phyloP scores from a whole-genome alignment of 108 stramenopile species.

The Discostella stelligeroides region DNA sequence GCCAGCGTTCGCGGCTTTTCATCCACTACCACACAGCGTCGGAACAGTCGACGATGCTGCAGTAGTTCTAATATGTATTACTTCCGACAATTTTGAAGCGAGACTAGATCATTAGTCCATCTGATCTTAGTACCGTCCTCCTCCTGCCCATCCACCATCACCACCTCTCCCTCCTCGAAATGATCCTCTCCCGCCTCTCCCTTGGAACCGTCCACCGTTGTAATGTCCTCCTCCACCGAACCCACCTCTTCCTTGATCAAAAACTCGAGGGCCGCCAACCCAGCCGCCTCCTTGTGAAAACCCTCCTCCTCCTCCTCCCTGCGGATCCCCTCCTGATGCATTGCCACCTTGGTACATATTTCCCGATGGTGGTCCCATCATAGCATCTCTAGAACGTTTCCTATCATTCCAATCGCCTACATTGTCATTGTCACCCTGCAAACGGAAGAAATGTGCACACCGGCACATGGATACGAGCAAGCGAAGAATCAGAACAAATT shows the following conservation, averaged over 20 bases:
- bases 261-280: constrained; percentile 18
- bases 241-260: constrained; percentile 32
- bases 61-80: too few species aligned
- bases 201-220: constrained; percentile 9
- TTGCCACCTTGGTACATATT: too few species aligned
- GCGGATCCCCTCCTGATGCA: background rate
- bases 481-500: background rate
- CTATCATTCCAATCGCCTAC: constrained; percentile 26
- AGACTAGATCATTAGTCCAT: too few species aligned
- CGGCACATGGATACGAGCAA: background rate
- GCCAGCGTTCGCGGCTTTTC: too few species aligned
- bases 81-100: too few species aligned
- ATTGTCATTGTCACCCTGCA: constrained; percentile 12
- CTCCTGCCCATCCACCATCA: constrained; percentile 1
- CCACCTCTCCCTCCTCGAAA: constrained; percentile 24
- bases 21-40: too few species aligned
- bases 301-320: constrained; percentile 16
- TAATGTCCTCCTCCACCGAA: constrained; percentile 9
- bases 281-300: constrained; percentile 27
- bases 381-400: constrained; percentile 8
- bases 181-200: constrained; percentile 14
- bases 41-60: too few species aligned
- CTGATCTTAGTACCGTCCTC: constrained; percentile 4
- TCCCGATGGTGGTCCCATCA: constrained; percentile 9
- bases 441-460: background rate